Conservation (phyloP, 768 basidiomycete genomes). For the Tephrocybe sp. region DNA sequence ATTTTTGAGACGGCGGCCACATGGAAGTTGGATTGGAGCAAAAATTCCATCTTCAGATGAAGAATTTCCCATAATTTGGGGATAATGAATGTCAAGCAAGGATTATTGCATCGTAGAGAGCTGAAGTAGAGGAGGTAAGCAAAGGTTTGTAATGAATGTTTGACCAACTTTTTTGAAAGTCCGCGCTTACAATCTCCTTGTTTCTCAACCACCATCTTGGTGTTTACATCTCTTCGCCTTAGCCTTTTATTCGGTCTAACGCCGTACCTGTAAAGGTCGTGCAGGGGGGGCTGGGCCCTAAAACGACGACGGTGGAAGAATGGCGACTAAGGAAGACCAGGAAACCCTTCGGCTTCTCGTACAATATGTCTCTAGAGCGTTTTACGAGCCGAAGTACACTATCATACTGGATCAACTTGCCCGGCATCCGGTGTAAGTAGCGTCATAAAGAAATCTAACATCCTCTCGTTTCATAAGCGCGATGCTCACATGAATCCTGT, state of each 20-base stretch:
- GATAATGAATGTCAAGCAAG: not conserved
- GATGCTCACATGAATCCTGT: constrained; percentile 19
- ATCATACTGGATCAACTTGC: constrained; percentile 94
- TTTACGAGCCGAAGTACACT: constrained; percentile 91
- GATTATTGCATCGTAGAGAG: not conserved
- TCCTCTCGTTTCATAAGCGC: constrained; percentile 14
- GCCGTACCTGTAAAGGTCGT: too few species aligned
- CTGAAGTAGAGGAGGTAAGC: not conserved
- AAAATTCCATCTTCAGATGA: constrained; percentile 15
- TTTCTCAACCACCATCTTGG: not conserved
- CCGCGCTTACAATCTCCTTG: too few species aligned
- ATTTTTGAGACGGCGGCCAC: constrained; percentile 41
- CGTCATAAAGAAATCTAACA: constrained; percentile 20
- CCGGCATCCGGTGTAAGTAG: constrained; percentile 91
- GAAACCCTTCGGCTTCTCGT: constrained; percentile 84
- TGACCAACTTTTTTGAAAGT: constrained; percentile 17
- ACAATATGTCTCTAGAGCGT: constrained; percentile 89
- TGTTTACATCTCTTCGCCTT: not conserved
- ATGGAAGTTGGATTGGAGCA: constrained; percentile 32
- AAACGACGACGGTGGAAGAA: not conserved
- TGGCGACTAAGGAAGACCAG: constrained; percentile 67
- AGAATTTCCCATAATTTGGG: constrained; percentile 2
- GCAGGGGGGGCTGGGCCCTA: too few species aligned
- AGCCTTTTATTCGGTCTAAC: not conserved
- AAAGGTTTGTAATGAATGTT: too few species aligned